Evolutionary conservation across 371 early-diverging fungal genomes (phyloP).

Genomic region (Lichtheimia ramosa): DNA sequence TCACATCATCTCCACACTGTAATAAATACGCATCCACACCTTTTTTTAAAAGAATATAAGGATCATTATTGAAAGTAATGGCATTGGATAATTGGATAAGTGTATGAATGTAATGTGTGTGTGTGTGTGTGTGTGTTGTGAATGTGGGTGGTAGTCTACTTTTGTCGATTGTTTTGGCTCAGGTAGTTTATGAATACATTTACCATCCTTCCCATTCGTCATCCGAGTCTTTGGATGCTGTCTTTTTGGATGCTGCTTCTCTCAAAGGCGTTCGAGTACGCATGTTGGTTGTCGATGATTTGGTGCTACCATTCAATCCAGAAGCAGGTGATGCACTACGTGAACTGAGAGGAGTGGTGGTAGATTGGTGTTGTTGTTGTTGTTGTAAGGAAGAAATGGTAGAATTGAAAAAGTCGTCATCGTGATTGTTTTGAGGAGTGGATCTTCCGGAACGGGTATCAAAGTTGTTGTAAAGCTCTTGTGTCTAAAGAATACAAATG

Average conservation of each 20-base stretch:
- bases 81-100: neutral
- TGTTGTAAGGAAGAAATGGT: conserved; percentile 45
- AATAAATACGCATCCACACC: too few species aligned
- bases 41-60: too few species aligned
- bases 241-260: conserved; percentile 25
- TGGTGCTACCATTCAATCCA: conserved; percentile 11
- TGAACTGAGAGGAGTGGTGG: conserved; percentile 29
- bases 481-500: conserved; percentile 9
- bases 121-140: neutral
- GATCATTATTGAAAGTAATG: neutral
- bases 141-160: neutral
- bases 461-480: conserved; percentile 19
- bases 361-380: conserved; percentile 36
- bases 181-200: neutral
- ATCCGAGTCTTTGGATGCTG: conserved; percentile 45
- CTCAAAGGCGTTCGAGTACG: conserved; percentile 39
- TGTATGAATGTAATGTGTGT: neutral
- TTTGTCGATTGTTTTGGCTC: too few species aligned
- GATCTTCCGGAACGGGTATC: conserved; percentile 18
- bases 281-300: conserved; percentile 21
- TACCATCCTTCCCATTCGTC: conserved; percentile 64
- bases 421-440: conserved; percentile 15
- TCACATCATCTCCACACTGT: too few species aligned
- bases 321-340: conserved; percentile 42
- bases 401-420: conserved; percentile 49